Evolutionary conservation across 2,329 filamentous ascomycete species (phyloP).

Genomic region (Calycina marina): DNA sequence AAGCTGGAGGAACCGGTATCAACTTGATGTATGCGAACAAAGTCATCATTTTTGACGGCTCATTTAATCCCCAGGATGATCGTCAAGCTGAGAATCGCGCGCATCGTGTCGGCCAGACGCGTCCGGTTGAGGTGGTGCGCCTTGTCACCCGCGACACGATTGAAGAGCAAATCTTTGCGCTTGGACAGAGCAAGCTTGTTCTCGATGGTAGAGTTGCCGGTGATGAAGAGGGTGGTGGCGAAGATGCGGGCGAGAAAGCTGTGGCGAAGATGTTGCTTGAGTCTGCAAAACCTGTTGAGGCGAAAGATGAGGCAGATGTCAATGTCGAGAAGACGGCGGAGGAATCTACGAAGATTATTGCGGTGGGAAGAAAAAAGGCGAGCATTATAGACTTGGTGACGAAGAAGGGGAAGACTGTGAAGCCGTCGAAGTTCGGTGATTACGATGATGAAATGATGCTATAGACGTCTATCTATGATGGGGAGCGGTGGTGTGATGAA

Average conservation of each 20-base stretch:
- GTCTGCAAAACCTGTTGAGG: constrained; percentile 7
- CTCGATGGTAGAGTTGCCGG: constrained; percentile 64
- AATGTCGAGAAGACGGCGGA: constrained; percentile 6
- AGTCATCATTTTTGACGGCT: constrained; percentile 91
- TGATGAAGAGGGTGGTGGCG: constrained; percentile 27
- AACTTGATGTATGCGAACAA: constrained; percentile 94
- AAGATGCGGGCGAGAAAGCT: constrained; percentile 16
- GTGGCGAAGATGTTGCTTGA: constrained; percentile 20
- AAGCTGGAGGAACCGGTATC: constrained; percentile 91
- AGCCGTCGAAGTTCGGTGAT: neutral
- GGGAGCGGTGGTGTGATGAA: no score
- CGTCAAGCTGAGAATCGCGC: constrained; percentile 97
- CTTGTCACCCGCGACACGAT: constrained; percentile 72
- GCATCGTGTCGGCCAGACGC: constrained; percentile 82
- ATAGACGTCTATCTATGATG: no score
- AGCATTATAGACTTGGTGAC: constrained; percentile 1
- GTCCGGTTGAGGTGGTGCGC: constrained; percentile 79
- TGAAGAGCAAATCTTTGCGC: constrained; percentile 82
- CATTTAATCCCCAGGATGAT: constrained; percentile 97
- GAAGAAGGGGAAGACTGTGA: neutral
- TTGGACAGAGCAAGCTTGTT: constrained; percentile 85
- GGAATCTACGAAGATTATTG: neutral
- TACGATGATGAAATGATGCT: neutral
- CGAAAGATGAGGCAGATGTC: constrained; percentile 2
- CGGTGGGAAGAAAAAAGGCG: neutral